phyloP scores from a whole-genome alignment of 768 basidiomycete genomes.

The Pulveroboletus sp. region DNA sequence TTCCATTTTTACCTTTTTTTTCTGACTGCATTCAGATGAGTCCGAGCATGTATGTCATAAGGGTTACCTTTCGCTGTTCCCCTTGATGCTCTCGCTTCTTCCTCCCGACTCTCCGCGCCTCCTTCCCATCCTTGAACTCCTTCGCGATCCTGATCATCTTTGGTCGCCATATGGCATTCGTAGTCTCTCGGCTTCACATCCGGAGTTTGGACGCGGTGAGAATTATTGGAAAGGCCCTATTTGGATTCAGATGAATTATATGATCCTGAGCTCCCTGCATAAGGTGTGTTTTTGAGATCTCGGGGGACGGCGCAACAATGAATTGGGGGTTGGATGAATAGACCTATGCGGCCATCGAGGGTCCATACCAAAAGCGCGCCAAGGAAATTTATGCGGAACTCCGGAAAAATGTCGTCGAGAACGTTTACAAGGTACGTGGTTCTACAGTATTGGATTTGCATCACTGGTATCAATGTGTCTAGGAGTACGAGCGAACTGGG shows the following conservation, averaged over 20 bases:
- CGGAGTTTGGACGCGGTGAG: conserved; percentile 89
- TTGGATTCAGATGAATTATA: conserved; percentile 98
- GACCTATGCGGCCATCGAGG: conserved; percentile 75
- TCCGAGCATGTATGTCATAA: conserved; percentile 88
- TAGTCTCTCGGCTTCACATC: conserved; percentile 82
- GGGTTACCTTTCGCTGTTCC: conserved; percentile 94
- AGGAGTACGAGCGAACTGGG: conserved; percentile 92
- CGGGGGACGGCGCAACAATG: not conserved
- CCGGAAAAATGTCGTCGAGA: conserved; percentile 79
- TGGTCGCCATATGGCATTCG: conserved; percentile 93
- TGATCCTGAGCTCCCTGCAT: conserved; percentile 75
- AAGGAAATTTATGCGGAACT: conserved; percentile 77
- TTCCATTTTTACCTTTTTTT: not conserved
- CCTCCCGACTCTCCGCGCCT: conserved; percentile 76
- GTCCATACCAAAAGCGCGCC: conserved; percentile 79
- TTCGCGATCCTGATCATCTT: conserved; percentile 77
- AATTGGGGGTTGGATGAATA: conserved; percentile 29
- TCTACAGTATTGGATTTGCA: not conserved
- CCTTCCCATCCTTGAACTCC: conserved; percentile 73
- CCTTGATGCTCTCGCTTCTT: conserved; percentile 82
- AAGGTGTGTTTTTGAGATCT: conserved; percentile 44
- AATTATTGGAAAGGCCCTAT: conserved; percentile 98
- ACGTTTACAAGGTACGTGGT: conserved; percentile 64
- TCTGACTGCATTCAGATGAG: conserved; percentile 58
- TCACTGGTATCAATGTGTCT: conserved; percentile 6